These are phyloP conservation scores for Ophiosphaerella herpotricha DNA, from an alignment of 2,329 filamentous ascomycete species.

Conservation along the genomic window DNA sequence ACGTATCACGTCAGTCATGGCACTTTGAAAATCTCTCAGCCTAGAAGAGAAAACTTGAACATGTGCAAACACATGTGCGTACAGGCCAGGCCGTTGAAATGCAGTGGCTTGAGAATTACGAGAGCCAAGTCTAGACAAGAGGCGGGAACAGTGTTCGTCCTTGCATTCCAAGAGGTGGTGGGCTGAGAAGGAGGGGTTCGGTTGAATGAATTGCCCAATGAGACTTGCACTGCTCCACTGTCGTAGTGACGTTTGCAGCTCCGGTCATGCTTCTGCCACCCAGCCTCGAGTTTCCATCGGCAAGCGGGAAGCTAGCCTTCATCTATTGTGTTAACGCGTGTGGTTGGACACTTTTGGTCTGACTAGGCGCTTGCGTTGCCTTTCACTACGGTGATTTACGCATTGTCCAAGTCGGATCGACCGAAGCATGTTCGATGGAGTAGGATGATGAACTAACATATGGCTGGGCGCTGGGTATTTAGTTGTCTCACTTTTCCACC, in stretches of 20 bases:
- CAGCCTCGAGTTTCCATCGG: conserved; percentile 27
- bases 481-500: conserved; percentile 26
- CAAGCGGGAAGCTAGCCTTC: conserved; percentile 25
- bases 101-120: conserved; percentile 1
- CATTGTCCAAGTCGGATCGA: conserved; percentile 21
- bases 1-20: conserved; percentile 4
- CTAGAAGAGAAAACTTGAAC: background rate
- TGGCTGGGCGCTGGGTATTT: conserved; percentile 30
- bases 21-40: background rate
- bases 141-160: conserved; percentile 17
- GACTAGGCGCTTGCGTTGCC: conserved; percentile 20
- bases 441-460: conserved; percentile 20
- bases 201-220: conserved; percentile 26
- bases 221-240: conserved; percentile 11
- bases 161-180: conserved; percentile 16
- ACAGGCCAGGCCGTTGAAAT: background rate
- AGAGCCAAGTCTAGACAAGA: conserved; percentile 25
- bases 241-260: background rate
- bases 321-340: conserved; percentile 34
- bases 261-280: conserved; percentile 15
- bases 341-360: conserved; percentile 27
- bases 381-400: conserved; percentile 22
- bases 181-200: conserved; percentile 28
- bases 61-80: background rate
- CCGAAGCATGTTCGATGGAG: conserved; percentile 28